These are phyloP conservation scores for Amanita muscaria DNA, from an alignment of 768 basidiomycete genomes.

Conservation along the genomic window DNA sequence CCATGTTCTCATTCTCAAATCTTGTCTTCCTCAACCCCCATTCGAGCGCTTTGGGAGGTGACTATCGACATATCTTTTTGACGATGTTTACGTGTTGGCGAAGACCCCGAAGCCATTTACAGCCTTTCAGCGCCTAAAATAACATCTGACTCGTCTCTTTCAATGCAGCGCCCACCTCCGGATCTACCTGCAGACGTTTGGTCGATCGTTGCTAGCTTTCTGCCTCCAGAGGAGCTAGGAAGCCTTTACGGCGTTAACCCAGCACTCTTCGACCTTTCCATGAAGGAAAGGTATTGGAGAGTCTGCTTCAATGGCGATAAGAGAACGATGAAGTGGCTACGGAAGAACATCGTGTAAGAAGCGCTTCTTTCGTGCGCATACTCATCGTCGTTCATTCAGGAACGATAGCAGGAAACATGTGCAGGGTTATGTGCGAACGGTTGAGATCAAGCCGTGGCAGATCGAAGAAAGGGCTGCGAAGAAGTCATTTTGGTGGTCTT, in stretches of 20 bases:
- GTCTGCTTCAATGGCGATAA: slow-evolving; percentile 16
- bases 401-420: slow-evolving; percentile 19
- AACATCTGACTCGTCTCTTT: neutral
- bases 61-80: too few species aligned
- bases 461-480: slow-evolving; percentile 25
- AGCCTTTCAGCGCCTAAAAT: too few species aligned
- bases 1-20: too few species aligned
- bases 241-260: slow-evolving; percentile 16
- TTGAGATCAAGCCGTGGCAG: slow-evolving; percentile 33
- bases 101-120: too few species aligned
- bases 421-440: slow-evolving; percentile 23
- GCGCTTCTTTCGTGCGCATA: neutral
- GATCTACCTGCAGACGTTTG: slow-evolving; percentile 17
- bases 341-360: slow-evolving; percentile 16
- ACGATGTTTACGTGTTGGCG: too few species aligned
- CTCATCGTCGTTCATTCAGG: neutral
- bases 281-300: slow-evolving; percentile 14
- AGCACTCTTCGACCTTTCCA: slow-evolving; percentile 15
- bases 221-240: slow-evolving; percentile 13
- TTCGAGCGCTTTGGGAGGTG: too few species aligned
- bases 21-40: too few species aligned
- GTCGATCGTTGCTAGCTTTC: slow-evolving; percentile 14
- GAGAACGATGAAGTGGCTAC: slow-evolving; percentile 16
- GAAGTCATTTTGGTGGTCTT: slow-evolving; percentile 20
- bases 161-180: neutral